Conservation (phyloP, 225 moss, liverwort and hornwort genomes). For the Pseudoscleropodium purum region DNA sequence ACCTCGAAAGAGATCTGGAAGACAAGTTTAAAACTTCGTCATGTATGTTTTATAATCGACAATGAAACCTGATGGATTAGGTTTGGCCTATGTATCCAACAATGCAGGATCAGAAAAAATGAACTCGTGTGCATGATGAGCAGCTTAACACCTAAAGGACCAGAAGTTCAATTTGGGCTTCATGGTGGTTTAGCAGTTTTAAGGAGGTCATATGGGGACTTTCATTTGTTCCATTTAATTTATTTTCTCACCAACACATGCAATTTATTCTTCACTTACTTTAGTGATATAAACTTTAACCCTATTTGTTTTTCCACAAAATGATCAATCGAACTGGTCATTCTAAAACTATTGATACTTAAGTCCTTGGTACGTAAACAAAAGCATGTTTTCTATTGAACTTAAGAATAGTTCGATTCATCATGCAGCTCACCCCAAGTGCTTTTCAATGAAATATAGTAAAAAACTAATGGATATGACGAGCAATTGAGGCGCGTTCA, state of each 20-base stretch:
- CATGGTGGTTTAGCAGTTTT: background rate
- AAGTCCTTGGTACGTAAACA: background rate
- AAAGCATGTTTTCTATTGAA: background rate
- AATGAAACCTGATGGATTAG: background rate
- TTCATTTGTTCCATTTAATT: background rate
- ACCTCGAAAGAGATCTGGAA: background rate
- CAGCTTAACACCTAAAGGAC: background rate
- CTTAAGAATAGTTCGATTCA: background rate
- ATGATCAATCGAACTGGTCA: background rate
- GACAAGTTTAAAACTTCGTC: background rate
- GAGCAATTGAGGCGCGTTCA: background rate
- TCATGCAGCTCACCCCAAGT: background rate
- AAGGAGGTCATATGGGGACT: background rate
- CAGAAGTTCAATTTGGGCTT: background rate
- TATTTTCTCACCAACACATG: background rate
- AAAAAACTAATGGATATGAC: background rate
- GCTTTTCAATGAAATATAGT: background rate
- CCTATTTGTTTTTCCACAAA: background rate
- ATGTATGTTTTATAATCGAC: background rate
- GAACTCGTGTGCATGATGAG: background rate
- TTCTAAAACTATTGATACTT: background rate
- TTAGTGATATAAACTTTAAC: background rate
- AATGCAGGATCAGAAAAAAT: background rate
- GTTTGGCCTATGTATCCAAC: background rate
- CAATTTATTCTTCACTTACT: background rate